Evolutionary conservation across 306 rosid species (phyloP).

Genomic region (Castanea crenata): DNA sequence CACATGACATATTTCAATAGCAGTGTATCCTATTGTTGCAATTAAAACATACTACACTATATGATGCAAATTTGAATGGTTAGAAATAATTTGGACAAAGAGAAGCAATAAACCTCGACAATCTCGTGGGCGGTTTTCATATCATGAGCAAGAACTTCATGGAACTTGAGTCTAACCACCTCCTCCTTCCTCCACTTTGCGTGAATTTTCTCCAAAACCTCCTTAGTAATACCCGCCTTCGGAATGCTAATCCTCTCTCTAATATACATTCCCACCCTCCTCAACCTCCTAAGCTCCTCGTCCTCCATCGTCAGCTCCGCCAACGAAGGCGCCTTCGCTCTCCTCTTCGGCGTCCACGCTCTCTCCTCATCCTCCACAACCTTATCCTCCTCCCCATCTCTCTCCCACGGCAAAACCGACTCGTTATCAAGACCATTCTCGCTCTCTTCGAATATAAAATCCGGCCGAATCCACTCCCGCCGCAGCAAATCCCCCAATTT

Average conservation of each 20-base stretch:
- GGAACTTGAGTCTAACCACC: constrained; percentile 86
- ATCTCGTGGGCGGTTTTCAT: constrained; percentile 88
- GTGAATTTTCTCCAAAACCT: constrained; percentile 78
- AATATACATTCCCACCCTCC: constrained; percentile 57
- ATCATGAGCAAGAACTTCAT: constrained; percentile 75
- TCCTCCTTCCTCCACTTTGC: constrained; percentile 74
- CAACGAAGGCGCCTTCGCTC: constrained; percentile 51
- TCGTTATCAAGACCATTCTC: constrained; percentile 1
- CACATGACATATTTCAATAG: no score
- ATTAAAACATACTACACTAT: no score
- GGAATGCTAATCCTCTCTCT: constrained; percentile 73
- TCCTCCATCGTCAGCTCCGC: constrained; percentile 90
- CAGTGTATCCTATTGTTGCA: no score
- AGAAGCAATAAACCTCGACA: constrained; percentile 59
- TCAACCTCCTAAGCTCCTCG: constrained; percentile 67
- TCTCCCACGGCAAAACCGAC: constrained; percentile 69
- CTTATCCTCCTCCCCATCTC: constrained; percentile 34
- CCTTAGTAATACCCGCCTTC: constrained; percentile 74
- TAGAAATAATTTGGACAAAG: neutral
- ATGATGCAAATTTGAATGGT: neutral
- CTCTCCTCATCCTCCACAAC: constrained; percentile 36
- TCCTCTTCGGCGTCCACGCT: constrained; percentile 44
- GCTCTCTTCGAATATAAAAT: constrained; percentile 39
- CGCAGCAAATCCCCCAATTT: constrained; percentile 68
- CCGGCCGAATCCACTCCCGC: constrained; percentile 85